Conservation (phyloP, 768 basidiomycete species). For the Fibroporia radiculosa region DNA sequence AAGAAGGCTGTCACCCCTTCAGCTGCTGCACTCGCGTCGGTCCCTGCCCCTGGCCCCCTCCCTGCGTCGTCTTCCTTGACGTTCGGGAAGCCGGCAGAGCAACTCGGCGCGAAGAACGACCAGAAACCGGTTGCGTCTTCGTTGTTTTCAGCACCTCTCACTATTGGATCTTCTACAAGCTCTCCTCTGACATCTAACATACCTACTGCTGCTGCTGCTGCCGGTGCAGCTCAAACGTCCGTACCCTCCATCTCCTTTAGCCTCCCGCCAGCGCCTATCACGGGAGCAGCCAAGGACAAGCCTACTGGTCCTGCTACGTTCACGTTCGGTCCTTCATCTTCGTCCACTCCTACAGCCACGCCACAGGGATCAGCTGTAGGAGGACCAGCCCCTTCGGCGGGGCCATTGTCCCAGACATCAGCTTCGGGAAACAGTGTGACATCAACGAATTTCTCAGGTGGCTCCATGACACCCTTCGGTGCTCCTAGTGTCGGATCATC, state of each 20-base stretch:
- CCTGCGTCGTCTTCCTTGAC: not conserved
- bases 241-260: constrained; percentile 5
- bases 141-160: not conserved
- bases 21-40: not conserved
- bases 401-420: not conserved
- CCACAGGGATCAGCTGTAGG: too few species aligned
- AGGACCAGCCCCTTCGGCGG: constrained; percentile 14
- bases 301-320: not conserved
- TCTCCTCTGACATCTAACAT: not conserved
- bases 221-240: not conserved
- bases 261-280: constrained; percentile 1
- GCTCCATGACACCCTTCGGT: not conserved
- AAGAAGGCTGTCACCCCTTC: constrained; percentile 3
- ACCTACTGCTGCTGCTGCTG: not conserved
- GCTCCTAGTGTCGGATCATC: constrained; percentile 4
- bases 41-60: not conserved
- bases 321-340: constrained; percentile 6
- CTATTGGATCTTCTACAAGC: not conserved
- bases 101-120: not conserved
- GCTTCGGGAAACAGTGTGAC: constrained; percentile 5
- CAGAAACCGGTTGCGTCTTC: constrained; percentile 1
- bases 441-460: not conserved
- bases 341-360: too few species aligned
- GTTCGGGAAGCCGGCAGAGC: constrained; percentile 4
- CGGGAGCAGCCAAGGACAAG: constrained; percentile 10